Percentiles rank a stretch among this genome's conserved stretches.
These are phyloP conservation scores for Phyllosticta citribraziliensis DNA, from an alignment of 2,329 filamentous ascomycete genomes.

Conservation along the genomic window DNA sequence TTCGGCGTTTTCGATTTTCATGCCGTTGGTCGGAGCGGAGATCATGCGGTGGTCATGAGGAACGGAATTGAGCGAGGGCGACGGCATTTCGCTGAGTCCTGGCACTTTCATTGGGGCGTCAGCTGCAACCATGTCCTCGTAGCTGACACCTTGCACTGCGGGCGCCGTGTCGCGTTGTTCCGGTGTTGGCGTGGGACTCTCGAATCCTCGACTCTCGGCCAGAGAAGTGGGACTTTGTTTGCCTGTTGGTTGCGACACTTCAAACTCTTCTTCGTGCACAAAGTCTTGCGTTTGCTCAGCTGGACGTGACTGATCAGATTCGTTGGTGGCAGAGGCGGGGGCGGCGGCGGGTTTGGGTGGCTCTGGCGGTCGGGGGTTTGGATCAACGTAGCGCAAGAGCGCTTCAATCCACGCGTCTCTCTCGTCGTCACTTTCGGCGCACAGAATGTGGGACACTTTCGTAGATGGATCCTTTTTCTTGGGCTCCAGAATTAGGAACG, in stretches of 20 bases:
- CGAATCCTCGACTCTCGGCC: neutral
- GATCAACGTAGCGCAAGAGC: slow-evolving; percentile 80
- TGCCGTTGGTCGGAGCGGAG: slow-evolving; percentile 74
- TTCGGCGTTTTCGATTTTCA: slow-evolving; percentile 72
- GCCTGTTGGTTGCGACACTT: neutral
- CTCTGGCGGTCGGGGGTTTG: neutral
- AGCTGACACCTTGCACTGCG: slow-evolving; percentile 40
- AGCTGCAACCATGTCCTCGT: slow-evolving; percentile 47
- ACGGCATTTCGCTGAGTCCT: slow-evolving; percentile 22
- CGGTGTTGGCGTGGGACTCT: neutral
- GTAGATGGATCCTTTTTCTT: slow-evolving; percentile 91
- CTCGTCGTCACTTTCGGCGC: slow-evolving; percentile 87
- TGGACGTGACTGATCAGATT: slow-evolving; percentile 13
- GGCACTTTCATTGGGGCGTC: slow-evolving; percentile 46
- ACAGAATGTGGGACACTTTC: slow-evolving; percentile 85
- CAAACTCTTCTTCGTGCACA: neutral
- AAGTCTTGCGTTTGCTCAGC: slow-evolving; percentile 2
- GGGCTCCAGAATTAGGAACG: slow-evolving; percentile 87
- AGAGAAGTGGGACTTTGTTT: neutral
- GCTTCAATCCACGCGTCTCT: slow-evolving; percentile 90
- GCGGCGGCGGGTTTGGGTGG: slow-evolving; percentile 10
- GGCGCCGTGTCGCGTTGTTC: slow-evolving; percentile 10
- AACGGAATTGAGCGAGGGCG: slow-evolving; percentile 24
- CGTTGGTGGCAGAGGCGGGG: neutral
- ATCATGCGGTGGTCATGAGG: slow-evolving; percentile 46